These are phyloP conservation scores for Arabidopsis suecica DNA, from an alignment of 345 rosid species.

Conservation along the genomic window DNA sequence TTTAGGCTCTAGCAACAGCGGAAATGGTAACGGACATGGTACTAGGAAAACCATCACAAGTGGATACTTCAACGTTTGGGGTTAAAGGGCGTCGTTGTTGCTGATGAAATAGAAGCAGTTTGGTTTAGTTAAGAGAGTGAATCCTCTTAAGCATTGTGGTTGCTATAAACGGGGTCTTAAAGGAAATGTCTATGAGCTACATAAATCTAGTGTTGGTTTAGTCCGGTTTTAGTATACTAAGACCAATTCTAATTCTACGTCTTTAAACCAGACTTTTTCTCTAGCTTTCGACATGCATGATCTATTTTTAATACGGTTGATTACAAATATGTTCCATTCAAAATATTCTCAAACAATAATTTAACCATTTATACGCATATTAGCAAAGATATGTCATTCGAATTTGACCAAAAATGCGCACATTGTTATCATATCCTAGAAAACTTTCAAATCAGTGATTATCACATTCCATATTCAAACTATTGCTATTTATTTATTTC, in stretches of 20 bases:
- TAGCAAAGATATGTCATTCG: no score
- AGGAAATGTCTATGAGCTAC: neutral
- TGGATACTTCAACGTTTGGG: constrained; percentile 58
- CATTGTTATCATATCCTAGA: no score
- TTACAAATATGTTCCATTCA: neutral
- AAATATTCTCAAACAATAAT: no score
- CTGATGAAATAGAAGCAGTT: constrained; percentile 26
- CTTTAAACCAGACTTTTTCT: neutral
- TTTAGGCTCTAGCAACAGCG: constrained; percentile 87
- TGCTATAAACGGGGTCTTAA: neutral
- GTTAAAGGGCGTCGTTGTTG: constrained; percentile 49
- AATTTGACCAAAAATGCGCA: no score
- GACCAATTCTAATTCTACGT: no score
- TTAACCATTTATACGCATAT: no score
- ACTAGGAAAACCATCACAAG: constrained; percentile 56
- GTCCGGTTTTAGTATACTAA: no score
- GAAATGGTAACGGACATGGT: constrained; percentile 88
- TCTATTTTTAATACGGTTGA: neutral
- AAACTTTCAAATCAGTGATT: no score
- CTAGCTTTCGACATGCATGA: neutral
- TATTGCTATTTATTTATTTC: neutral
- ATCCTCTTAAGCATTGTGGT: constrained; percentile 10
- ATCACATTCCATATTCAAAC: neutral
- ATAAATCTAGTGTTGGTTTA: no score
- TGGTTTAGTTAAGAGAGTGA: constrained; percentile 13